A percentile compares a stretch with the other conserved stretches of the same genome.
These are phyloP conservation scores for Pisolithus orientalis DNA, from an alignment of 768 basidiomycete genomes.

Conservation along the genomic window DNA sequence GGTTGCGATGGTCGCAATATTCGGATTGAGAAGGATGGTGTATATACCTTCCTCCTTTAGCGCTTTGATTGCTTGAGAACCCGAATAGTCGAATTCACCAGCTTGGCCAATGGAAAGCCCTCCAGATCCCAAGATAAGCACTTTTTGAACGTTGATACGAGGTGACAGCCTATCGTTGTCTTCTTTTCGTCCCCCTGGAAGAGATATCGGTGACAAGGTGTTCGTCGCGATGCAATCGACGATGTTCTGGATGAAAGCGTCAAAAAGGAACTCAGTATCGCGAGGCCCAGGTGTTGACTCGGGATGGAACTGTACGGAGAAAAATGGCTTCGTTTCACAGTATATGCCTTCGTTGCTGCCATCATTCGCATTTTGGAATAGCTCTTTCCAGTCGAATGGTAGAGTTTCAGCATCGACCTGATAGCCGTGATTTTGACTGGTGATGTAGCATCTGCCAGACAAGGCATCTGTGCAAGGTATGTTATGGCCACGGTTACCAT, in stretches of 20 bases:
- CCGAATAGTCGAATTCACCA: slow-evolving; percentile 99
- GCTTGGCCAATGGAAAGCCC: slow-evolving; percentile 98
- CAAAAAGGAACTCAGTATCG: slow-evolving; percentile 98
- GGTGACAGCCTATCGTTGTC: slow-evolving; percentile 74
- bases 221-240: slow-evolving; percentile 61
- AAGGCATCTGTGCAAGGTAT: slow-evolving; percentile 94
- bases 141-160: slow-evolving; percentile 79
- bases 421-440: slow-evolving; percentile 98
- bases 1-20: slow-evolving; percentile 98
- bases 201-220: slow-evolving; percentile 48
- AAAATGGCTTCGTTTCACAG: slow-evolving; percentile 88
- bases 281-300: slow-evolving; percentile 95
- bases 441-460: slow-evolving; percentile 97
- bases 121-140: slow-evolving; percentile 94
- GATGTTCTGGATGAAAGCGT: slow-evolving; percentile 90
- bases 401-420: slow-evolving; percentile 83
- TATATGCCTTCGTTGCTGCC: slow-evolving; percentile 97
- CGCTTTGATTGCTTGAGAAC: slow-evolving; percentile 98
- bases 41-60: slow-evolving; percentile 99
- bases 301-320: slow-evolving; percentile 99
- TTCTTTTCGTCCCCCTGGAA: slow-evolving; percentile 76
- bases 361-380: slow-evolving; percentile 97
- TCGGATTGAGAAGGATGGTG: slow-evolving; percentile 97
- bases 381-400: slow-evolving; percentile 82
- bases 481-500: slow-evolving; percentile 98